Conservation (phyloP, 2,329 filamentous ascomycete species). For the Diaporthe humulicola region DNA sequence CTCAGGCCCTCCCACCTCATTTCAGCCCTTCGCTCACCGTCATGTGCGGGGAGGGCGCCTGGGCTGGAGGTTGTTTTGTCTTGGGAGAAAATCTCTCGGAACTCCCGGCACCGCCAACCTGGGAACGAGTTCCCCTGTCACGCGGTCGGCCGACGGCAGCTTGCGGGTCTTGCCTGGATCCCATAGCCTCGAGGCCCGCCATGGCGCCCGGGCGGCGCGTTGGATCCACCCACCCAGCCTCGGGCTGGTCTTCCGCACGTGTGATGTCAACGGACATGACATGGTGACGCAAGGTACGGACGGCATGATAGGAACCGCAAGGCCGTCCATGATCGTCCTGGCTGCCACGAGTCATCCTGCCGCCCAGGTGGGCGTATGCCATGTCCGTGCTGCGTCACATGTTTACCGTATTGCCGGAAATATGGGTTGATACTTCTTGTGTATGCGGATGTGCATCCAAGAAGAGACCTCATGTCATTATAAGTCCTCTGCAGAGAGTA, state of each 20-base stretch:
- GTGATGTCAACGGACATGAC: not conserved
- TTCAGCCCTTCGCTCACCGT: slow-evolving; percentile 4
- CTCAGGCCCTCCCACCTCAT: not conserved
- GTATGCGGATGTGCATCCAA: not conserved
- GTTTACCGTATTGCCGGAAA: slow-evolving; percentile 1
- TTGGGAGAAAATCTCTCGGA: not conserved
- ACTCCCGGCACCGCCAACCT: slow-evolving; percentile 18
- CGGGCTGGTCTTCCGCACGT: slow-evolving; percentile 2
- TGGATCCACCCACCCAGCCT: not conserved
- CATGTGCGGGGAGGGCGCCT: not conserved
- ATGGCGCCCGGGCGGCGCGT: not conserved
- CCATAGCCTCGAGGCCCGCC: not conserved
- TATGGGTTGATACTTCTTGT: not conserved
- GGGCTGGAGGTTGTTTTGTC: not conserved
- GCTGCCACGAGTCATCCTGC: slow-evolving; percentile 5
- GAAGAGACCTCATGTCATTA: not conserved
- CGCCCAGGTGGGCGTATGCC: not conserved
- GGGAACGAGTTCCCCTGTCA: not conserved
- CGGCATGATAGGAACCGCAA: not conserved
- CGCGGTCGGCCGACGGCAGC: not conserved
- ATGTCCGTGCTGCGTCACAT: slow-evolving; percentile 22
- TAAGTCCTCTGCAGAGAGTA: not conserved
- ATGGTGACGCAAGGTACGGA: not conserved
- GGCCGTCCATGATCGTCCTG: not conserved
- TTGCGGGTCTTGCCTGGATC: not conserved